A percentile compares a stretch with the other conserved stretches of the same genome.
Evolutionary conservation across 2,329 filamentous ascomycete species (phyloP).

Genomic region (Neopestalotiopsis sp.): DNA sequence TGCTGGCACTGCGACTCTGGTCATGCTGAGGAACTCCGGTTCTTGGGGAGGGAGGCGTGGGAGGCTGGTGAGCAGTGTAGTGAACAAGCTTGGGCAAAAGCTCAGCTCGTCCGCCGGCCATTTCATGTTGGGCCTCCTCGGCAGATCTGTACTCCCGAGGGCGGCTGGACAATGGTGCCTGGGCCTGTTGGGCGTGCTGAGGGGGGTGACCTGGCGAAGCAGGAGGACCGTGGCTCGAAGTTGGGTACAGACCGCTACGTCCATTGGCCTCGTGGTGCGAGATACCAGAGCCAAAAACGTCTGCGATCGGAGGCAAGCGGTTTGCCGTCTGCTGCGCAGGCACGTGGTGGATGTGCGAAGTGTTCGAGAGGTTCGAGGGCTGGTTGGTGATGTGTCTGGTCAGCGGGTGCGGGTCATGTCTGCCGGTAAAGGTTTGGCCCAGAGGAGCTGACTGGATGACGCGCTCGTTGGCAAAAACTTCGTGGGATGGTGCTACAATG

Average conservation of each 20-base stretch:
- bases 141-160: conserved; percentile 91
- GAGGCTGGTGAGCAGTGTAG: conserved; percentile 92
- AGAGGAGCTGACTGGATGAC: conserved; percentile 97
- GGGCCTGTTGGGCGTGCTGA: conserved; percentile 49
- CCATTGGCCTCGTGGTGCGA: conserved; percentile 60
- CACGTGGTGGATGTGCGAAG: conserved; percentile 88
- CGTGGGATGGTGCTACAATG: conserved; percentile 91
- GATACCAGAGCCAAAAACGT: conserved; percentile 88
- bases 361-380: conserved; percentile 80
- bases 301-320: conserved; percentile 88
- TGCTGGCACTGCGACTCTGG: conserved; percentile 63
- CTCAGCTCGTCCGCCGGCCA: conserved; percentile 91
- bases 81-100: conserved; percentile 92
- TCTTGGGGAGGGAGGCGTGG: conserved; percentile 84
- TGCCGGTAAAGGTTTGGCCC: conserved; percentile 92
- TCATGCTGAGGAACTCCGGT: conserved; percentile 53
- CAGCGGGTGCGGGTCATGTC: conserved; percentile 77
- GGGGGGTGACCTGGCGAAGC: conserved; percentile 78
- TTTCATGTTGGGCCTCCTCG: conserved; percentile 89
- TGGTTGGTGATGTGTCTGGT: conserved; percentile 82
- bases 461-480: conserved; percentile 90
- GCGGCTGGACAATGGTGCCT: conserved; percentile 63
- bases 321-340: conserved; percentile 90
- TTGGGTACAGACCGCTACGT: conserved; percentile 58
- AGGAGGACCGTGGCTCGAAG: conserved; percentile 70